Conservation (phyloP, 2,329 filamentous ascomycete species). For the Cladosporium sp. region DNA sequence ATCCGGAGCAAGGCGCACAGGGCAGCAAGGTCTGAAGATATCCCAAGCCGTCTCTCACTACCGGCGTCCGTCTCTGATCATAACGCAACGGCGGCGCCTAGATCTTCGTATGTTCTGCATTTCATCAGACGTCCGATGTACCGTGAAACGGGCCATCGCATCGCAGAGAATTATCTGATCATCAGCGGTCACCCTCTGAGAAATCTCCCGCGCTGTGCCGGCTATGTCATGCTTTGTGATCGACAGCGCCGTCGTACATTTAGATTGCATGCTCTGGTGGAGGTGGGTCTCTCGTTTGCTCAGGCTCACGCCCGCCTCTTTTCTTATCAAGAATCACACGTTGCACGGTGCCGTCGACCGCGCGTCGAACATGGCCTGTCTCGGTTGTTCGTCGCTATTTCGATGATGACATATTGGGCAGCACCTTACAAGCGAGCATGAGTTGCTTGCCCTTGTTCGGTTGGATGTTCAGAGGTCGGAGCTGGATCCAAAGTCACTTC, state of each 20-base stretch:
- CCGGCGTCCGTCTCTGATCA: not conserved
- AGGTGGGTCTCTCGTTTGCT: slow-evolving; percentile 12
- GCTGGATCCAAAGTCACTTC: not conserved
- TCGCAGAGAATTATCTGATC: not conserved
- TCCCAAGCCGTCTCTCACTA: slow-evolving; percentile 16
- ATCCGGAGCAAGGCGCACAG: slow-evolving; percentile 12
- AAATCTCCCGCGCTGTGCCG: not conserved
- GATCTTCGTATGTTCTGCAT: not conserved
- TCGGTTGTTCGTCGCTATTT: not conserved
- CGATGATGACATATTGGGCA: not conserved
- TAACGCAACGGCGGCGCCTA: not conserved
- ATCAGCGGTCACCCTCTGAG: not conserved
- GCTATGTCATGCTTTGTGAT: not conserved
- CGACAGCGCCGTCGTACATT: slow-evolving; percentile 14
- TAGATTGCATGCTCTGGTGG: slow-evolving; percentile 15
- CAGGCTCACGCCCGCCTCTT: not conserved
- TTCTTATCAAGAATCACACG: slow-evolving; percentile 1
- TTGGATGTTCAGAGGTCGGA: not conserved
- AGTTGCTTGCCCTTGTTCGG: not conserved
- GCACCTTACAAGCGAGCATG: not conserved
- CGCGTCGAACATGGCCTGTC: slow-evolving; percentile 11
- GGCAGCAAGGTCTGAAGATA: slow-evolving; percentile 7
- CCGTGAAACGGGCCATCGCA: not conserved
- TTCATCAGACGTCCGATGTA: not conserved
- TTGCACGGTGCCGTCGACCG: slow-evolving; percentile 1